Conservation (phyloP, 169 alveolate genomes). For the Plasmodium coatneyi region DNA sequence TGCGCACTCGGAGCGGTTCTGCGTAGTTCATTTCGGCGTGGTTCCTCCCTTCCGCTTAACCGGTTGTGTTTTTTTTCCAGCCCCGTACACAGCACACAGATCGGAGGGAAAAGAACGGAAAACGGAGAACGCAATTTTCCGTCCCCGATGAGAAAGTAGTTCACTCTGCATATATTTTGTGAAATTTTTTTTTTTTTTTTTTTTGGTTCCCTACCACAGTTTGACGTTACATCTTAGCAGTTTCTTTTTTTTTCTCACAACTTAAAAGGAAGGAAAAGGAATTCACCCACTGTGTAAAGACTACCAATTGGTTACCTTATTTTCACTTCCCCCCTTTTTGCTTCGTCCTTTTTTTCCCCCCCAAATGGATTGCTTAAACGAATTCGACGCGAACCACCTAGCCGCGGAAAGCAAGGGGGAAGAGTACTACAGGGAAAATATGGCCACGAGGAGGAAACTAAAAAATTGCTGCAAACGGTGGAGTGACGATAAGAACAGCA, state of each 20-base stretch:
- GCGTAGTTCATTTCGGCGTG: neutral
- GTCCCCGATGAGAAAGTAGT: neutral
- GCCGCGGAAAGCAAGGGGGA: slow-evolving; percentile 8
- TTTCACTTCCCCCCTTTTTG: neutral
- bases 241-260: neutral
- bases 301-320: neutral
- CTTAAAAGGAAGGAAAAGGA: neutral
- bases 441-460: slow-evolving; percentile 3
- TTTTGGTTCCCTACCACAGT: neutral
- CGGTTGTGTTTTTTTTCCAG: neutral
- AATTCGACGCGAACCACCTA: neutral
- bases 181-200: neutral
- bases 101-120: neutral
- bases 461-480: slow-evolving; percentile 69
- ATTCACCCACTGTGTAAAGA: neutral
- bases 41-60: neutral
- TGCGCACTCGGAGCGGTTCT: neutral
- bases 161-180: neutral
- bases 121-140: neutral
- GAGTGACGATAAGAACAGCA: slow-evolving; percentile 43
- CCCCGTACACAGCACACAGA: neutral
- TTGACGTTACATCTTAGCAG: neutral
- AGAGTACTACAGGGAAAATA: neutral
- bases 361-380: slow-evolving; percentile 28
- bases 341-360: neutral